Conservation (phyloP, 371 early-diverging fungal species). For the Actinomortierella ambigua region DNA sequence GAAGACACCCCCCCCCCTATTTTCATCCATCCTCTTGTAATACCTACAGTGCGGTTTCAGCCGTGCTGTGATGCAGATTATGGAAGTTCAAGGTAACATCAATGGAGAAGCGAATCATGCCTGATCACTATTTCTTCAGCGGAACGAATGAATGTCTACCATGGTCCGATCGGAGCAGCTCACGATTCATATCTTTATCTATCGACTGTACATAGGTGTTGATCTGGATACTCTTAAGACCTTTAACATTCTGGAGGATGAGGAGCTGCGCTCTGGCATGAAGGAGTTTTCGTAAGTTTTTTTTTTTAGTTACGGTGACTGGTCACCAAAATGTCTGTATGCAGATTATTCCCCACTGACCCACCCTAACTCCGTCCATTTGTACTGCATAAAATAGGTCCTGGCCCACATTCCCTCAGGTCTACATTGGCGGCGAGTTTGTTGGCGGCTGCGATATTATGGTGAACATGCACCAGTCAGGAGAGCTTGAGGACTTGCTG, state of each 20-base stretch:
- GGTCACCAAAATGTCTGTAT: too few species aligned
- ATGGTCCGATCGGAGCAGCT: too few species aligned
- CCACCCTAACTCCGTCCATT: background rate
- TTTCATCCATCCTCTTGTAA: background rate
- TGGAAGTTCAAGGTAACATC: constrained; percentile 75
- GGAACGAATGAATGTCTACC: too few species aligned
- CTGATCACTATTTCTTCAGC: background rate
- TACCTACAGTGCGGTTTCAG: constrained; percentile 87
- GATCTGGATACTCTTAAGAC: constrained; percentile 66
- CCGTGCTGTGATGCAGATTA: constrained; percentile 88
- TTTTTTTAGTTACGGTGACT: background rate
- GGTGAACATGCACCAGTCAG: constrained; percentile 89
- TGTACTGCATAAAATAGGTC: constrained; percentile 37
- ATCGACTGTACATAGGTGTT: constrained; percentile 57
- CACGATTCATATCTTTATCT: constrained; percentile 6
- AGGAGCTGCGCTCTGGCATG: constrained; percentile 88
- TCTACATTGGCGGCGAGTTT: constrained; percentile 96
- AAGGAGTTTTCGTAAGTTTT: constrained; percentile 88
- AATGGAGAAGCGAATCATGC: background rate
- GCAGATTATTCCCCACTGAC: background rate
- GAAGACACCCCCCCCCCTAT: too few species aligned
- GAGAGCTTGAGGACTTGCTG: constrained; percentile 86
- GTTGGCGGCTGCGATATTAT: constrained; percentile 97
- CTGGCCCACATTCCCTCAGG: constrained; percentile 99
- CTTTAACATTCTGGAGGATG: constrained; percentile 90